These are phyloP conservation scores for Alopecurus myosuroides DNA, from an alignment of 176 grass and related monocot genomes.

Conservation along the genomic window DNA sequence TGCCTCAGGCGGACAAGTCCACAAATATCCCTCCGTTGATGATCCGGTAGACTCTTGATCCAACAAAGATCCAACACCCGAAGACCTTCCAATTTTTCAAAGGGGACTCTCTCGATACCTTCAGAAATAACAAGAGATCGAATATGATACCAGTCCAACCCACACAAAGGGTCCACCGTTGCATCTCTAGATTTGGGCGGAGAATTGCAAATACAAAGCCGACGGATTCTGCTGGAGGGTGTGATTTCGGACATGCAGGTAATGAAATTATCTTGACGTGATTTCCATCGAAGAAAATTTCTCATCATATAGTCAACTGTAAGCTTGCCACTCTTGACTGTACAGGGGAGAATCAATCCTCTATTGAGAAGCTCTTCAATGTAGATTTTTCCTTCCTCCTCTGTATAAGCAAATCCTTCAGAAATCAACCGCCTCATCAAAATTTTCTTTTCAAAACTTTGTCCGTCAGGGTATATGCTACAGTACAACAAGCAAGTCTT, in stretches of 20 bases:
- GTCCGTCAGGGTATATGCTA: background rate
- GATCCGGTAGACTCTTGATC: rapidly evolving
- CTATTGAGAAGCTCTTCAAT: background rate
- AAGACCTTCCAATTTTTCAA: background rate
- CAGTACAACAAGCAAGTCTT: background rate
- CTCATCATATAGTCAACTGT: too few relatives aligned
- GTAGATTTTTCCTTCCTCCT: background rate
- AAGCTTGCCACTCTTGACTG: too few relatives aligned
- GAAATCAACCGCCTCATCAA: background rate
- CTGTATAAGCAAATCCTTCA: background rate
- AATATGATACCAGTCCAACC: background rate
- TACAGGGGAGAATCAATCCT: too few relatives aligned
- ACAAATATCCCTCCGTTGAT: background rate
- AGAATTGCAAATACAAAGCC: background rate
- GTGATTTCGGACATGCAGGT: background rate
- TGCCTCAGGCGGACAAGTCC: background rate
- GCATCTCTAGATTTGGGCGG: background rate
- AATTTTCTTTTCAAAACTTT: rapidly evolving
- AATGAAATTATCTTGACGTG: background rate
- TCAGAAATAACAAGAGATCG: background rate
- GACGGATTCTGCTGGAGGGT: background rate
- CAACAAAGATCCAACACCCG: background rate
- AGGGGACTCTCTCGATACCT: too few relatives aligned
- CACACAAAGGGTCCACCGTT: background rate
- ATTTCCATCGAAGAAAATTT: background rate